Evolutionary conservation across 1,284 basidiomycete genomes (phyloP), one percentile per base, ranked within the genome.

Genomic region (Ceratobasidium sp.): DNA sequence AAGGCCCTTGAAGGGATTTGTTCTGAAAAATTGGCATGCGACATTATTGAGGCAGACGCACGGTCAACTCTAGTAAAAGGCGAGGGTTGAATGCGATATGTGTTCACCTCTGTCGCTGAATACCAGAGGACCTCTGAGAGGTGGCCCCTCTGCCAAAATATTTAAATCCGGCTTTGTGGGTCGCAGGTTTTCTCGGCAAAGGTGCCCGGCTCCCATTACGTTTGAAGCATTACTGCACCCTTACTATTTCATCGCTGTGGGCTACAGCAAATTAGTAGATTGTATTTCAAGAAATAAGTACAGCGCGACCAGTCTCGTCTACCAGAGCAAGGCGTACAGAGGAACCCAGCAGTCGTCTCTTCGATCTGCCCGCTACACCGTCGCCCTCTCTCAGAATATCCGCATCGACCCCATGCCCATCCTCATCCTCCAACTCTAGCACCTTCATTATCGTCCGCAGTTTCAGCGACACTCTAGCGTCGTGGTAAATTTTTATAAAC

Each of bases 21-120:
- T 44, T 53, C 59, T 53, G 71, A 73, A 73, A 63, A 73, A 73
- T 73, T 73, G 48, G n/a, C 48, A 62, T 36, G 71, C 71, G 71
- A 60, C 71, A 50, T 73, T 44, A 33, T 22, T 48, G 71, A 63
- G 71, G 59, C 71, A 56, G 71, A 63, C 71, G 59, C 71, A 73
- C 71, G 71, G 71, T 73, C 71, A 73, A 73, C 71, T 73, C 71
- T 73, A 73, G 71, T 73, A 73, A 73, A 73, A 73, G 71, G 71
- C 71, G 71, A 73, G 71, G 71, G 71, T 73, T 73, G 71, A 73
- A 73, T 73, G 17, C 71, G 71, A 15, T 73, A 54, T 73, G 71
- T 73, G 71, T 73, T 63, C 59, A 73, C 50, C 71, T 73, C 71
- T 57, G 71, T 60, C 71, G 71, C 50, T 63, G 45, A 29, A 41